Base-by-base conservation (phyloP, 495 filamentous ascomycete species). In the Hypoxylon fragiforme region DNA sequence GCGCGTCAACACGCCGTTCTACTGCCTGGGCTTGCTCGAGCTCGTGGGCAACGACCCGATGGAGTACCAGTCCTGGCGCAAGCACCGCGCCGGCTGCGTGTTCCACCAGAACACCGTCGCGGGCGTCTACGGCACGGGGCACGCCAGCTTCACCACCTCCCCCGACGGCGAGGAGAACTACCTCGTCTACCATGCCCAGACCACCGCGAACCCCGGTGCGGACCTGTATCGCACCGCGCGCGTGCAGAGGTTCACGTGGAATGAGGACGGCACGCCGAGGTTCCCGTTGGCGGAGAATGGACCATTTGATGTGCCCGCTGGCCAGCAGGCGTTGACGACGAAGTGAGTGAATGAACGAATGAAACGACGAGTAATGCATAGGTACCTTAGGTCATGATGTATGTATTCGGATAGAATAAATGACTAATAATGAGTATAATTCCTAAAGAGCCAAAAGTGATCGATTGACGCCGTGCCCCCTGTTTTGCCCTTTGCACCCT, bases 11-110 rank as follows among this genome's bases (percentile, higher is more conserved):
- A 80, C 65, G 37, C 65, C 65, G 8, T 67, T 50, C 32, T 67
- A 67, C 30, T 76, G 57, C 54, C 63, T 44, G 56, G 76, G 65
- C 66, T 77, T 69, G 64, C 70, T 79, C 1, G 67, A 67, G 42
- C 65, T 67, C n/a, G 52, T 77, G 7, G 77, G 76, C 15, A 66
- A 70, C 30, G 74, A 80, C 54, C 76, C 76, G 1, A 78, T 79
- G 75, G 68, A 78, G 32, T 64, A 70, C n/a, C 65, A 71, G 19
- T 70, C 72, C 37, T 79, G 76, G 77, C 42, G 46, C 11, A 80
- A 80, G 50, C 60, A 76, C 44, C 64, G 53, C 6, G 67, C 68
- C 1, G 73, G 74, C 1, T 75, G 73, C 42, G 70, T 79, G 5
- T 80, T 78, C 64, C 76, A 77, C 46, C 76, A 79, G 61, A 77